phyloP scores from a whole-genome alignment of 805 yeast genomes.

The Blastobotrys americana region DNA sequence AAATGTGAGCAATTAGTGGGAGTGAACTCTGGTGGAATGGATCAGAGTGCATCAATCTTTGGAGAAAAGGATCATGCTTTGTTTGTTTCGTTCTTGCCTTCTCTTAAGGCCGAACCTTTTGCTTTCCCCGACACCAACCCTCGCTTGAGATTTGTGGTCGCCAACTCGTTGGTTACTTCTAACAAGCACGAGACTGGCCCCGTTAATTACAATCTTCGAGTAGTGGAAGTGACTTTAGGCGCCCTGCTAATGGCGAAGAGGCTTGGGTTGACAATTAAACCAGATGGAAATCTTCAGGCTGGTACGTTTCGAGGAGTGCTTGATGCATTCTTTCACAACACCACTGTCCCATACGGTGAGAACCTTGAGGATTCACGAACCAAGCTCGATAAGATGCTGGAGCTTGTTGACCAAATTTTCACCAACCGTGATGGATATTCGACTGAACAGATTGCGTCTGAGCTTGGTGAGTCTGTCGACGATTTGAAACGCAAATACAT shows the following conservation, averaged over 20 bases:
- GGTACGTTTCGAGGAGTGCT: slow-evolving; percentile 62
- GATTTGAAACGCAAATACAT: slow-evolving; percentile 42
- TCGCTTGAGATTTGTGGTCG: slow-evolving; percentile 47
- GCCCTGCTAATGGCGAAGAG: slow-evolving; percentile 49
- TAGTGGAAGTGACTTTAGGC: slow-evolving; percentile 65
- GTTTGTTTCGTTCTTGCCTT: slow-evolving; percentile 54
- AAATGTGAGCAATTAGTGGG: slow-evolving; percentile 66
- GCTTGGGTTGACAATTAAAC: slow-evolving; percentile 37
- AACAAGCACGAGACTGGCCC: slow-evolving; percentile 69
- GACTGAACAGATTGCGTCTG: slow-evolving; percentile 40
- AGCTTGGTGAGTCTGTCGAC: slow-evolving; percentile 37
- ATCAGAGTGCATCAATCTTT: slow-evolving; percentile 63
- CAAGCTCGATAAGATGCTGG: slow-evolving; percentile 37
- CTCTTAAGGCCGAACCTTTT: slow-evolving; percentile 47
- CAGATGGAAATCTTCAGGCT: slow-evolving; percentile 45
- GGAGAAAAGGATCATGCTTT: slow-evolving; percentile 54
- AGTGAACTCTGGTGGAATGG: slow-evolving; percentile 75
- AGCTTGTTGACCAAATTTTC: slow-evolving; percentile 39
- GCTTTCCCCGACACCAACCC: slow-evolving; percentile 43
- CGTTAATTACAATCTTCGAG: slow-evolving; percentile 59
- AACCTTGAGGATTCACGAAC: slow-evolving; percentile 35
- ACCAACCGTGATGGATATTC: slow-evolving; percentile 43
- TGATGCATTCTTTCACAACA: slow-evolving; percentile 40
- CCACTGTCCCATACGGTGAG: slow-evolving; percentile 36
- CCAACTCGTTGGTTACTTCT: slow-evolving; percentile 55